Evolutionary conservation across 495 filamentous ascomycete species (phyloP).

Genomic region (Xylaria sp.): DNA sequence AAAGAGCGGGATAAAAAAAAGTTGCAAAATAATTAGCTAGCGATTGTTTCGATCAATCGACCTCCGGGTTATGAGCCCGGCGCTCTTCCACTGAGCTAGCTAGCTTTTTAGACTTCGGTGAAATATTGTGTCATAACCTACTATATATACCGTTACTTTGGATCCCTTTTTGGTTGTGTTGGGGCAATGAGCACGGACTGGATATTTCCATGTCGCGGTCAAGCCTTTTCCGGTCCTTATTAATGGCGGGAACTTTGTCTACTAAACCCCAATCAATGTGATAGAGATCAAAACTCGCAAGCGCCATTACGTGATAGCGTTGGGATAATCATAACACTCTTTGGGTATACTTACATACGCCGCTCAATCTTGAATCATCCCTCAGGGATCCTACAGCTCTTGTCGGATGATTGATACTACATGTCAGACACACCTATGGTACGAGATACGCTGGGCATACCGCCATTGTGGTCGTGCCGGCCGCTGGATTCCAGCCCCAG

Average conservation of each 20-base stretch:
- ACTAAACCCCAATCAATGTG: not conserved
- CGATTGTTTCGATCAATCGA: constrained; percentile 53
- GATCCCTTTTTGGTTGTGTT: not conserved
- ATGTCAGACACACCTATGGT: not conserved
- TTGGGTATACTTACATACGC: not conserved
- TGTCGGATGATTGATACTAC: not conserved
- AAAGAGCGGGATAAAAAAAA: constrained; percentile 2
- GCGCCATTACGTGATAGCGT: not conserved
- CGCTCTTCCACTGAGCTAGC: constrained; percentile 50
- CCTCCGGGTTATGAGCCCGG: constrained; percentile 58
- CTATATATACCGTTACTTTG: no score
- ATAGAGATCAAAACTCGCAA: not conserved
- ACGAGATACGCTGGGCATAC: not conserved
- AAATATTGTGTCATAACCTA: not conserved
- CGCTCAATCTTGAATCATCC: not conserved
- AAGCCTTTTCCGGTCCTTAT: not conserved
- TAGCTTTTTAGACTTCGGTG: constrained; percentile 19
- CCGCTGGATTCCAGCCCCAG: not conserved
- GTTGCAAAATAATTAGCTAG: constrained; percentile 36
- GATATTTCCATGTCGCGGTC: not conserved
- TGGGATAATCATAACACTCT: not conserved
- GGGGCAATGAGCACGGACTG: not conserved
- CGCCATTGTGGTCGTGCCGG: not conserved
- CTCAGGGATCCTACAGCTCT: not conserved
- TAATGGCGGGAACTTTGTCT: not conserved